Evolutionary conservation across 495 filamentous ascomycete species (phyloP), one percentile per base, ranked within the genome.

Genomic region (Penicillium riverlandense): DNA sequence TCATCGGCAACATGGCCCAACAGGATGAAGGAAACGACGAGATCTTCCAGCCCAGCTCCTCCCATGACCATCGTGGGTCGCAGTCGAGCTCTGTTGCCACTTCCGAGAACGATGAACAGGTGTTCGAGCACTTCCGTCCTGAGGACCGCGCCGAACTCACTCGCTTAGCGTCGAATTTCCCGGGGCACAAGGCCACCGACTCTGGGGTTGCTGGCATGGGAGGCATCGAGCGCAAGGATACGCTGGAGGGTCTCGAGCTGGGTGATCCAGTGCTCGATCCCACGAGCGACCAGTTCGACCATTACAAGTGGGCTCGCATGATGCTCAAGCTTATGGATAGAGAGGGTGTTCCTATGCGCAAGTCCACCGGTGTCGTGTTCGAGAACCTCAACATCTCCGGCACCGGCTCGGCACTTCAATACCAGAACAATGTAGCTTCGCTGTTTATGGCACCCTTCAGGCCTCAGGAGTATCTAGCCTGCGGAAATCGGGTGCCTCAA

Each of bases 201-300:
- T 62, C 57, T 27, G 51, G 43, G 8, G 41, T 49, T 12, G 53
- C 43, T 11, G 61, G 58, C 15, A 44, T 54, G 51, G 40, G 28
- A 8, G 45, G 35, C 7, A 51, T 75, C 6, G 51, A 65, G 40
- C 58, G 65, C 13, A 66, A 53, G 41, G 70, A 75, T 49, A 77
- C 72, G 8, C 37, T 74, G 11, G 68, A 67, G 22, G 65, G 57
- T 39, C 34, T 77, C 22, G 53, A 62, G 22, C 39, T 69, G 31
- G 63, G 70, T 6, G 75, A 77, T 48, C 72, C 77, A 0, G 61
- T 69, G 7, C 59, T 82, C n/a, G 75, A 84, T 57, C 79, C 79
- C 8, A 67, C 62, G 15, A 69, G 67, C 35, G 62, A 65, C 1
- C 65, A 81, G 44, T 84, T 84, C 57, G 70, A 78, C 44, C 70